Conservation (phyloP, 2,329 filamentous ascomycete genomes). For the Zymoseptoria crescenta region DNA sequence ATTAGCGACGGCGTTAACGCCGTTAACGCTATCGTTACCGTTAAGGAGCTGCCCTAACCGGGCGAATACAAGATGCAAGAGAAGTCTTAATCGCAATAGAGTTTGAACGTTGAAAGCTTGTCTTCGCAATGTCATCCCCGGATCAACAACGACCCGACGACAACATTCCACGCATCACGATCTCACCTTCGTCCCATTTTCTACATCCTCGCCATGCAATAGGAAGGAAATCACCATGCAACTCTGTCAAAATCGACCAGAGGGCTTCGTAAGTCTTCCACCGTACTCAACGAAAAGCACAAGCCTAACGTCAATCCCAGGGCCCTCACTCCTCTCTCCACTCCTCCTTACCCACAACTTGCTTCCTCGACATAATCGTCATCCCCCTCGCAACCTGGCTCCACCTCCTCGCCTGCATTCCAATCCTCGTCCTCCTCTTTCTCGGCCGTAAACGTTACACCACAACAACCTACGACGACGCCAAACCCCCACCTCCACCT, state of each 20-base stretch:
- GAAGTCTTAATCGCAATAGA: background rate
- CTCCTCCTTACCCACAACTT: background rate
- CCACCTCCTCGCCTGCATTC: background rate
- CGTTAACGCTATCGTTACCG: too few relatives aligned
- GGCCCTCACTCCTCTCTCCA: background rate
- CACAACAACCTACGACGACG: background rate
- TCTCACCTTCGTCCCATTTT: background rate
- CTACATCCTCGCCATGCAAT: background rate
- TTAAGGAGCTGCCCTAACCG: background rate
- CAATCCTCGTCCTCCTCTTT: background rate
- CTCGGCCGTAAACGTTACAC: background rate
- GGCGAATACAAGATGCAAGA: background rate
- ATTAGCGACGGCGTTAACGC: too few relatives aligned
- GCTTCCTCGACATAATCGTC: background rate
- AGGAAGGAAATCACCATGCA: background rate
- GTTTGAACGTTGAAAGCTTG: background rate
- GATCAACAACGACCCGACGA: background rate
- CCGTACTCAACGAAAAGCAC: background rate
- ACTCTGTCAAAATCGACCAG: background rate
- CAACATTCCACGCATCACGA: background rate
- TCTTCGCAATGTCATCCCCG: background rate
- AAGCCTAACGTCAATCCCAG: background rate
- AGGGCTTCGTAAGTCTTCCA: background rate
- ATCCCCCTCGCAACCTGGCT: background rate
- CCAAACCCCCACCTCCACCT: background rate